These are phyloP conservation scores for Geotrichum bryndzae DNA, from an alignment of 1,139 yeast species.

Conservation along the genomic window DNA sequence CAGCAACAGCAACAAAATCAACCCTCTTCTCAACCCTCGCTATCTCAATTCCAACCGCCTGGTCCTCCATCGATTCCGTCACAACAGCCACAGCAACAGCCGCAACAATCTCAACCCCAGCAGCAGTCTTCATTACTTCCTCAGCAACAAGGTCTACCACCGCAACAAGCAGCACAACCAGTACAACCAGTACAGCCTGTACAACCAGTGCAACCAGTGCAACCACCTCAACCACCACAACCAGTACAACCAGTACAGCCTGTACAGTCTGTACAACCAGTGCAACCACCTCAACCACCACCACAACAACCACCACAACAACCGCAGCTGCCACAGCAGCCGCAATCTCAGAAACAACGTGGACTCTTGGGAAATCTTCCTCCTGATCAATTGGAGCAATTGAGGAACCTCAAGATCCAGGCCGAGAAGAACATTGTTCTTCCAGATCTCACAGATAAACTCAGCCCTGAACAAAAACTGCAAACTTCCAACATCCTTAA, in stretches of 20 bases:
- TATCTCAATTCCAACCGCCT: background rate
- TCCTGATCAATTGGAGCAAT: constrained; percentile 1
- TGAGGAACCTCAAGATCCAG: constrained; percentile 9
- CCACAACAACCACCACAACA: background rate
- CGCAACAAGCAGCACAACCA: background rate
- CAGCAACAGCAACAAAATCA: constrained; percentile 8
- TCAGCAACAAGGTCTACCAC: background rate
- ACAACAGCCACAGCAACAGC: constrained; percentile 7
- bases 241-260: background rate
- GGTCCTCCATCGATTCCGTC: constrained; percentile 1
- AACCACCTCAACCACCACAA: background rate
- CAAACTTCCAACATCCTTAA: constrained; percentile 55
- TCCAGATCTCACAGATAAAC: constrained; percentile 55
- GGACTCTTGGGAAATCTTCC: background rate
- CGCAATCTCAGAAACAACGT: background rate
- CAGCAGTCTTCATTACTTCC: background rate
- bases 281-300: background rate
- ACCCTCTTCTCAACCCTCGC: background rate
- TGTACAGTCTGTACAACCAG: too few relatives aligned
- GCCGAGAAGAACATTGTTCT: constrained; percentile 41
- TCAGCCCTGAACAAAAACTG: constrained; percentile 59
- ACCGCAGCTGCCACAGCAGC: background rate
- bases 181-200: background rate
- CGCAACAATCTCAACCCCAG: background rate
- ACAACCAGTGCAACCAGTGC: background rate